Conservation (phyloP, 331 rosid species). For the Pyracantha coccinea region DNA sequence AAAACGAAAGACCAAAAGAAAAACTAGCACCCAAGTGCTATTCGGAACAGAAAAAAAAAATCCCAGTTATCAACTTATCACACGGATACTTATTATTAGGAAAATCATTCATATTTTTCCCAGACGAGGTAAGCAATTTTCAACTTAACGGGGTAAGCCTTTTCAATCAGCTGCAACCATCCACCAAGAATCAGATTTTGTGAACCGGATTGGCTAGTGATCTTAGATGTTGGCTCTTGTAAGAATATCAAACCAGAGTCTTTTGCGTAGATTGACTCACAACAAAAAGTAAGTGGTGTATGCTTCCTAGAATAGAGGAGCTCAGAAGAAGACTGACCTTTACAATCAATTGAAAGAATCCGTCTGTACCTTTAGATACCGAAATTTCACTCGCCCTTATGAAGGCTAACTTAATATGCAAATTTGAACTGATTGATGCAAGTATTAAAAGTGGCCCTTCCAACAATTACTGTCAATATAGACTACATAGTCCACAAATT, state of each 20-base stretch:
- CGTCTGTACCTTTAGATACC: not conserved
- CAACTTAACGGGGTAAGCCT: not conserved
- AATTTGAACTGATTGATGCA: not conserved
- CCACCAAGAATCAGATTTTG: not conserved
- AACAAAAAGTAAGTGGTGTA: not conserved
- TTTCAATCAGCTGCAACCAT: not conserved
- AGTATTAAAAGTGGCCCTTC: not conserved
- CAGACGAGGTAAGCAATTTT: not conserved
- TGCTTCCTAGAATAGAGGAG: not conserved
- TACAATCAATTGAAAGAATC: not conserved
- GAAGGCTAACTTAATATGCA: not conserved
- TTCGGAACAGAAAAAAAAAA: not conserved
- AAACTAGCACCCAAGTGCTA: not conserved
- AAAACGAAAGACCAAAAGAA: not conserved
- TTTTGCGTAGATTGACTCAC: not conserved
- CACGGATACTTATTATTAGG: not conserved
- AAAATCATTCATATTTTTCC: not conserved
- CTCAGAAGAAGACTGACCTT: not conserved
- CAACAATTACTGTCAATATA: not conserved
- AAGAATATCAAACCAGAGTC: not conserved
- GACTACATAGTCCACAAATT: too few species aligned
- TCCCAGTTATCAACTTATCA: not conserved
- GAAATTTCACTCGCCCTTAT: not conserved
- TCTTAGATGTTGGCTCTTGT: not conserved
- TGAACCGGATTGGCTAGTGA: not conserved